These are phyloP conservation scores for Phallus indusiatus DNA, from an alignment of 768 basidiomycete species.

Conservation along the genomic window DNA sequence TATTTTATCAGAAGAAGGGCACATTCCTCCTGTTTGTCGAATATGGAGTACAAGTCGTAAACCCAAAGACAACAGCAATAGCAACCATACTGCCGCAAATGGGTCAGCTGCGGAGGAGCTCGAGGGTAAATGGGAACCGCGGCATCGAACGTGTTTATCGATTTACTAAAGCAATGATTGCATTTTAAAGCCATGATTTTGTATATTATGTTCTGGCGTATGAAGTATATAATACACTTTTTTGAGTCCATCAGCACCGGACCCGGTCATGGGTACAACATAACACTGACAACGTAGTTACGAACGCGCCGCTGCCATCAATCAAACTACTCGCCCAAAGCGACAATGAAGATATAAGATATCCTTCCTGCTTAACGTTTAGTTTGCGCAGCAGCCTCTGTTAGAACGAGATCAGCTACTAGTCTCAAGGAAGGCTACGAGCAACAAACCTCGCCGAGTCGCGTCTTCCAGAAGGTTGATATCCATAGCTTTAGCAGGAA, in stretches of 20 bases:
- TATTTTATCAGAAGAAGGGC: constrained; percentile 59
- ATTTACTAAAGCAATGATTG: background rate
- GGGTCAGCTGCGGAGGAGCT: background rate
- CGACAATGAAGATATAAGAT: background rate
- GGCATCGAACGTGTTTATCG: constrained; percentile 38
- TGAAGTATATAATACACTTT: background rate
- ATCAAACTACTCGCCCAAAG: too few species aligned
- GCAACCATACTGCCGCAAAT: constrained; percentile 16
- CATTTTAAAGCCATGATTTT: too few species aligned
- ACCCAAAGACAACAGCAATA: constrained; percentile 14
- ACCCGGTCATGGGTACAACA: background rate
- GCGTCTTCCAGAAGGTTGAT: constrained; percentile 94
- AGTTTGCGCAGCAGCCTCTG: constrained; percentile 34
- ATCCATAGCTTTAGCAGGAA: constrained; percentile 88
- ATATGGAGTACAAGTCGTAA: constrained; percentile 30
- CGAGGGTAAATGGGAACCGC: constrained; percentile 36
- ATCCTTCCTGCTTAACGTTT: constrained; percentile 23
- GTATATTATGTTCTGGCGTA: too few species aligned
- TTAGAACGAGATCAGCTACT: background rate
- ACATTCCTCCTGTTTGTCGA: constrained; percentile 63
- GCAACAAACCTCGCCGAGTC: constrained; percentile 73
- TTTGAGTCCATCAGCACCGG: background rate
- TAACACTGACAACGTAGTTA: background rate
- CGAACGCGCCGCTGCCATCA: too few species aligned
- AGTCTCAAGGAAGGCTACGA: background rate